Evolutionary conservation across 495 filamentous ascomycete genomes (phyloP), one percentile per base, ranked within the genome.

Genomic region (Cercophora scortea): DNA sequence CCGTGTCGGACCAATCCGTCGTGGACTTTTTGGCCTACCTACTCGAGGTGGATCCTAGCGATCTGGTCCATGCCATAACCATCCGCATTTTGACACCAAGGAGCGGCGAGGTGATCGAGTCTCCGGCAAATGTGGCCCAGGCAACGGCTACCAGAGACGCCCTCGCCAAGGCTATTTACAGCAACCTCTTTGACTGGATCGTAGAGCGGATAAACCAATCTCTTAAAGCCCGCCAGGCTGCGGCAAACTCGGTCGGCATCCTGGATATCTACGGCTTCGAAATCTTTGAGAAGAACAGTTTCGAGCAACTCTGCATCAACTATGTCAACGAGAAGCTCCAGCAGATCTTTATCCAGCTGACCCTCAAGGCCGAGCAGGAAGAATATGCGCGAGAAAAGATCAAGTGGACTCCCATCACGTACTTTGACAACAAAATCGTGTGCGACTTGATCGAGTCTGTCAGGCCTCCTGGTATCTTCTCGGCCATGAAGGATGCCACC

Each of bases 281-380:
- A 68, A 99, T 99, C 57, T 99, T 99, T 58, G 93, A 99, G 67
- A 89, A 86, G 70, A 99, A 99, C 72, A 96, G 90, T 53, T 99
- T 99, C 60, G 94, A 99, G 69, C 94, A 99, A 73, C 84, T 99
- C 13, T 99, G 94, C 69, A 99, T 99, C 71, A 99, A 99, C 76
- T 99, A 99, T 64, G 94, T 99, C 64, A 99, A 99, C 71, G 94
- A 99, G 69, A 99, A 99, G 69, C 75, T 99, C 44, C 94, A 99
- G 70, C 94, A 99, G 66, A 99, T 99, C 61, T 99, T 99, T 65
- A 99, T 99, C 54, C 94, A 99, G 67, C 77, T 99, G 54, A 99
- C 94, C 0, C 71, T 99, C 45, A 94, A 93, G 72, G 87, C 94
- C 1, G 94, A 99, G 65, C 94, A 99, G 71, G 94, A 99, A 52